Percentiles rank a stretch among this genome's conserved stretches.
phyloP scores from a whole-genome alignment of 371 early-diverging fungal species.

The Nematocida major region DNA sequence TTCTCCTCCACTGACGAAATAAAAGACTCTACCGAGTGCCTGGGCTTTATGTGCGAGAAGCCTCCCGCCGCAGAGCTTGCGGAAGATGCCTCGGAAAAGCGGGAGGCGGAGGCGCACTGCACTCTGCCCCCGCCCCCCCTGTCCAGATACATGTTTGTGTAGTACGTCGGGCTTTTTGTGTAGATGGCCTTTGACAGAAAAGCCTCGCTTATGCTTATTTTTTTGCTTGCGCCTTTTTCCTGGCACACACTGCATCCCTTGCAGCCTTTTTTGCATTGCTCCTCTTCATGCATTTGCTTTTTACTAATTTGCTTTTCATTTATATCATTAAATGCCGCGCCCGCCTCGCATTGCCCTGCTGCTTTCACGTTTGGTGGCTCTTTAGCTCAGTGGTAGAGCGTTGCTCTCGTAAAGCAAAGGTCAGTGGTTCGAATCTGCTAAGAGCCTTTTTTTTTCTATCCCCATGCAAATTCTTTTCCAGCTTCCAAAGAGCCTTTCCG shows the following conservation, averaged over 20 bases:
- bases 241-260: conserved; percentile 5
- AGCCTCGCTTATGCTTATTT: conserved; percentile 43
- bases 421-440: conserved; percentile 53
- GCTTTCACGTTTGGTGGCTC: conserved; percentile 5
- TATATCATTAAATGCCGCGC: neutral
- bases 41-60: too few relatives aligned
- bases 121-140: neutral
- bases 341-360: neutral
- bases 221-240: conserved; percentile 4
- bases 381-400: conserved; percentile 57
- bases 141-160: conserved; percentile 16
- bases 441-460: conserved; percentile 48
- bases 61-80: neutral
- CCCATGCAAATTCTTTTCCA: conserved; percentile 45
- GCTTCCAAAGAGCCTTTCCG: conserved; percentile 26
- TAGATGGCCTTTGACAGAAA: conserved; percentile 42
- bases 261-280: neutral
- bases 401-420: conserved; percentile 58
- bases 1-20: too few relatives aligned
- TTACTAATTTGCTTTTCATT: conserved; percentile 5
- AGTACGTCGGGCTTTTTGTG: conserved; percentile 32
- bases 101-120: neutral
- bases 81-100: neutral
- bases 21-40: too few relatives aligned
- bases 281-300: conserved; percentile 10